These are phyloP conservation scores for Tricholoma matsutake DNA, from an alignment of 768 basidiomycete genomes.

Conservation along the genomic window DNA sequence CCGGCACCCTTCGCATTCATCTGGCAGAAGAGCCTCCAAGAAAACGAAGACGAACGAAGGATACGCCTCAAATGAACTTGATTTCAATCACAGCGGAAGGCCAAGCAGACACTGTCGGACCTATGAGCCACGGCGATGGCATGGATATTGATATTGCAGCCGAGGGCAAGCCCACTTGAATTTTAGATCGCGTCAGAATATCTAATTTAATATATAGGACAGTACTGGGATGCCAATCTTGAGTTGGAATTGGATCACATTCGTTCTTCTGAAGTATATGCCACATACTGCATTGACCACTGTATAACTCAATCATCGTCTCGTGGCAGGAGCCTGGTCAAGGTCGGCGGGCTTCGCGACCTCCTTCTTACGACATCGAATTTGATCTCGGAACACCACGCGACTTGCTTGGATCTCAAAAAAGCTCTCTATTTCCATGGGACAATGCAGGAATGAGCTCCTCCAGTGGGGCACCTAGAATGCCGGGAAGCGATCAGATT, in stretches of 20 bases:
- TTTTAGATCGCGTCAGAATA: not conserved
- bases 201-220: not conserved
- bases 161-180: slow-evolving; percentile 3
- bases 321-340: slow-evolving; percentile 74
- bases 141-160: slow-evolving; percentile 3
- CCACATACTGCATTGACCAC: not conserved
- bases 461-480: slow-evolving; percentile 45
- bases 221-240: slow-evolving; percentile 2
- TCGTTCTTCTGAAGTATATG: slow-evolving; percentile 58
- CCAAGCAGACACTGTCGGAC: not conserved
- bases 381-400: slow-evolving; percentile 39
- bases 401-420: slow-evolving; percentile 51
- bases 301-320: not conserved
- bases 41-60: slow-evolving; percentile 46
- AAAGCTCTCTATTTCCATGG: slow-evolving; percentile 78
- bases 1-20: slow-evolving; percentile 41
- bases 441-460: slow-evolving; percentile 71
- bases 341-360: slow-evolving; percentile 69
- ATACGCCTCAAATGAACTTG: not conserved
- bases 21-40: slow-evolving; percentile 38
- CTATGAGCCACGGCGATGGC: not conserved
- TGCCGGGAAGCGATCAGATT: slow-evolving; percentile 41
- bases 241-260: slow-evolving; percentile 10
- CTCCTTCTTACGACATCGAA: slow-evolving; percentile 50
- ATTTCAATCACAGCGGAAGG: not conserved